Base-by-base conservation (phyloP, 2,329 filamentous ascomycete species). In the Penicillium griseofulvum region DNA sequence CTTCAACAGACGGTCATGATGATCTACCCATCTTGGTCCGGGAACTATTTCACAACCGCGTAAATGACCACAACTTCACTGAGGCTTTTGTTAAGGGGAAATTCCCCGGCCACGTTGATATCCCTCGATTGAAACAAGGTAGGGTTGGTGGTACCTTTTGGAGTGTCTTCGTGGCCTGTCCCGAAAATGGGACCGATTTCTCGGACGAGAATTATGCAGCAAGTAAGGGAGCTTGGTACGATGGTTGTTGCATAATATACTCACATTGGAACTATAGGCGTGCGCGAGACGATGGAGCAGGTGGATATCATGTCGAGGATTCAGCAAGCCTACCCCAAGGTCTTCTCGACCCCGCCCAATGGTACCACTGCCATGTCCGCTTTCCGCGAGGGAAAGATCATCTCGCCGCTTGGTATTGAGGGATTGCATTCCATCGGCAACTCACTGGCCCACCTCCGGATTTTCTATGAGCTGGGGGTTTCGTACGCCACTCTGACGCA, bases 391-490 rank as follows among this genome's bases (percentile, higher is more conserved):
- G 81, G 82, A 60, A 83, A 83, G 64, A 78, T 95, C 47, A 88
- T 94, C 66, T 92, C 89, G 1, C 89, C 90, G 0, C 76, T 93
- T 4, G 90, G 87, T 3, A 85, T 95, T 49, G 91, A 96, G 75
- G 93, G 93, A 4, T 82, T 97, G 8, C 93, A 97, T 69, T 93
- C 96, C 67, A 95, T 97, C 64, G 92, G 91, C 55, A 96, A 97
- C 75, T 89, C 73, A 5, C 62, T 76, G 16, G 69, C 86, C 1
- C 79, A 87, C 24, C 78, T 97, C 10, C 86, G 93, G 7, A 80
- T 84, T 24, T 96, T 87, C 72, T 80, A 94, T 71, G 78, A 82
- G 3, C 80, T 96, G 3, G 93, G 93, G 1, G 91, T 92, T 5
- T 86, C 91, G 47, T 97, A 97, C 67, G 87, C 87, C 17, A 97